Evolutionary conservation across 2,329 filamentous ascomycete species (phyloP).

Genomic region (Sarocladium oryzae): DNA sequence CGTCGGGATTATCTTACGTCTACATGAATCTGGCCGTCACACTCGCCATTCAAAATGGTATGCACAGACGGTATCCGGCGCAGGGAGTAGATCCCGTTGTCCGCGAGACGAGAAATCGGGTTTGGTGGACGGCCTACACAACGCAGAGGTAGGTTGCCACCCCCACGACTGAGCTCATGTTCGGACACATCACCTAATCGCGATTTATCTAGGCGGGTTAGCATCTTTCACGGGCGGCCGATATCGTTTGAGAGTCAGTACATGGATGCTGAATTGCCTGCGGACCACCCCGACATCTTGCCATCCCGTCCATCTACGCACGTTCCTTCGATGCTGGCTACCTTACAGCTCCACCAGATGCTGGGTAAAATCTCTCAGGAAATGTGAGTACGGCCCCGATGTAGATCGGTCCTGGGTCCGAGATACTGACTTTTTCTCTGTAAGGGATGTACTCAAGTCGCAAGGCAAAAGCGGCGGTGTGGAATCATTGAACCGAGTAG

Average conservation of each 20-base stretch:
- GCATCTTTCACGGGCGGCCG: constrained; percentile 49
- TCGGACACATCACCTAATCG: no score
- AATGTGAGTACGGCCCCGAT: no score
- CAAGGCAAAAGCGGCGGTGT: constrained; percentile 6
- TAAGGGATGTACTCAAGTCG: constrained; percentile 22
- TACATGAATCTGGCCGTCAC: constrained; percentile 51
- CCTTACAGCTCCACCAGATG: constrained; percentile 29
- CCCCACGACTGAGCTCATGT: no score
- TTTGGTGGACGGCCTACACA: constrained; percentile 52
- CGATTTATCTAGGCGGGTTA: constrained; percentile 39
- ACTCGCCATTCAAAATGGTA: constrained; percentile 53
- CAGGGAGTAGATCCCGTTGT: constrained; percentile 40
- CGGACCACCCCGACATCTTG: constrained; percentile 37
- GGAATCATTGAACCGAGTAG: constrained; percentile 21
- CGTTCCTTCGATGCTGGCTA: constrained; percentile 39
- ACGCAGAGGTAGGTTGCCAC: constrained; percentile 40
- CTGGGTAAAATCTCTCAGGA: constrained; percentile 32
- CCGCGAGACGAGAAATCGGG: constrained; percentile 46
- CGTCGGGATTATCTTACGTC: constrained; percentile 49
- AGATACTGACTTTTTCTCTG: no score
- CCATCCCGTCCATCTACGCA: constrained; percentile 33
- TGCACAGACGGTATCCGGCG: constrained; percentile 47
- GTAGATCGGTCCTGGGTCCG: not conserved
- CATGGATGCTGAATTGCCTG: constrained; percentile 47
- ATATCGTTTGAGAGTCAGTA: constrained; percentile 45